Base-by-base conservation (phyloP, 73 alveolate species). In the Blepharisma japonicum region DNA sequence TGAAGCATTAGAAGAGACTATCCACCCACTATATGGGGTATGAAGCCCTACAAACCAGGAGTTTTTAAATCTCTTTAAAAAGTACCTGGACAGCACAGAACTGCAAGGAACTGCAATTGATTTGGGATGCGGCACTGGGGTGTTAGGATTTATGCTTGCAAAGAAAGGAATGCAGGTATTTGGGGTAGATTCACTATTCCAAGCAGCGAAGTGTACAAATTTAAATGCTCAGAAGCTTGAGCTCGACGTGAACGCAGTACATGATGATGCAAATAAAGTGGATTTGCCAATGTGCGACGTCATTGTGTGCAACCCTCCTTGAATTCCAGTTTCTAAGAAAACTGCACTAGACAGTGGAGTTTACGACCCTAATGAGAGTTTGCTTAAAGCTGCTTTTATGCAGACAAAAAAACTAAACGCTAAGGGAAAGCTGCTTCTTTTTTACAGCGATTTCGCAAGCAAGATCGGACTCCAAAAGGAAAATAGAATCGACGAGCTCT, bases 101-200 rank as follows among this genome's bases (percentile, higher is more conserved):
- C 14, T 39, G 23, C 50, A 32, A 6, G 82, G 86, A 9, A 77
- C 67, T 71, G 78, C 80, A 50, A 71, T 81, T 49, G 91, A 84
- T 68, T 80, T 84, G 55, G 91, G 91, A 21, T 84, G 91, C 74
- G 91, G 91, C 7, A 78, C 91, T 18, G 91, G 91, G 6, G 70
- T 84, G 6, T 68, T 84, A 46, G 86, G 91, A 25, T 68, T 84
- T 18, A 80, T 84, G 32, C 46, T 77, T 9, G 91, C 87, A 4
- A 71, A 80, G 71, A 80, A 71, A 84, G 87, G 83, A 6, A 71
- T 80, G 39, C 49, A 61, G 50, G 77, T 84, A 6, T 78, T 71
- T 54, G 56, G 70, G 27, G 53, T 84, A 39, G 91, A 84, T 71
- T 77, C 72, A 14, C 20, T 56, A n/a, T 80, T 78, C 54, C 68